These are phyloP conservation scores for Mycena citricolor DNA, from an alignment of 1,284 basidiomycete genomes.

Conservation along the genomic window DNA sequence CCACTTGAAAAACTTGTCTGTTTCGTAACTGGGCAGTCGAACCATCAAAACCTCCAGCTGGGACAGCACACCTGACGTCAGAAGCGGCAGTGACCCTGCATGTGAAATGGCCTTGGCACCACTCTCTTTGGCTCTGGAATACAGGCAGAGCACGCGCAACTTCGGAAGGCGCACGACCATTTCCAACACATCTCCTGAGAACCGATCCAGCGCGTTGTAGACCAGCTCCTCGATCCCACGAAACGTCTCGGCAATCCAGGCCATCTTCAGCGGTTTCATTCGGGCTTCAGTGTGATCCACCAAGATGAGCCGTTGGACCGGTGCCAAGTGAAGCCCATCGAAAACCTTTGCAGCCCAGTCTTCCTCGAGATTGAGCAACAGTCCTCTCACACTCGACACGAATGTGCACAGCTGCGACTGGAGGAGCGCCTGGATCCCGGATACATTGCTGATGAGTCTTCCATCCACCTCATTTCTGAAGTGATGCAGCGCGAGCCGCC, in stretches of 20 bases:
- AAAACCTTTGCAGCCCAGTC: no score
- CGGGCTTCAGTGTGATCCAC: slow-evolving; percentile 5
- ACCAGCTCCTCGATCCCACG: slow-evolving; percentile 11
- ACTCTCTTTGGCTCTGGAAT: not conserved
- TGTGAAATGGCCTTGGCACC: not conserved
- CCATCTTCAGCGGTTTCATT: not conserved
- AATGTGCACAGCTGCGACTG: no score
- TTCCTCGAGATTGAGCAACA: no score
- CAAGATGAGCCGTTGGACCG: slow-evolving; percentile 7
- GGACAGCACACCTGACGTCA: not conserved
- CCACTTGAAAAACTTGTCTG: slow-evolving; percentile 9
- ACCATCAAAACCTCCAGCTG: slow-evolving; percentile 11
- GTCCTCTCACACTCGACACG: no score
- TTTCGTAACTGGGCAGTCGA: slow-evolving; percentile 4
- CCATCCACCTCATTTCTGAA: no score
- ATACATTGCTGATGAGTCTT: no score
- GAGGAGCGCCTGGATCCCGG: no score
- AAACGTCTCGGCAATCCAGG: slow-evolving; percentile 11
- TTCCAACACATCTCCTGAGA: slow-evolving; percentile 6
- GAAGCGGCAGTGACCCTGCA: not conserved
- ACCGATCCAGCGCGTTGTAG: slow-evolving; percentile 11
- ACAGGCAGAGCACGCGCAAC: slow-evolving; percentile 6
- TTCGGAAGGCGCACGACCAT: slow-evolving; percentile 3
- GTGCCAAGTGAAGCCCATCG: no score
- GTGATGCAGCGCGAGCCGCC: slow-evolving; percentile 8